A percentile compares a stretch with the other conserved stretches of the same genome.
These are phyloP conservation scores for Trypanosoma grayi DNA, from an alignment of 208 protist genomes.

Conservation along the genomic window DNA sequence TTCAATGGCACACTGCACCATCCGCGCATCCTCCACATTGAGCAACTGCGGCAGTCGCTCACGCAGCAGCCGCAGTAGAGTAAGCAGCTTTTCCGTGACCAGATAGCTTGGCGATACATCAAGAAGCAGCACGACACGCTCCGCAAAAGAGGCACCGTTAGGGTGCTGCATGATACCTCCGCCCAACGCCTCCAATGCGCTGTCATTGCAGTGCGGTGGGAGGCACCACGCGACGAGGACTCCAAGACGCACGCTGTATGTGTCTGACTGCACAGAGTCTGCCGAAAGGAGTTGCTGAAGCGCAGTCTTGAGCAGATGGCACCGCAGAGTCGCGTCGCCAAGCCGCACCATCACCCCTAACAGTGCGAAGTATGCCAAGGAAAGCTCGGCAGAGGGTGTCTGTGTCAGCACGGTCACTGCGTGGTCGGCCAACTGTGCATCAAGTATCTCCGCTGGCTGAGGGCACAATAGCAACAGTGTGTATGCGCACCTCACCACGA, in stretches of 20 bases:
- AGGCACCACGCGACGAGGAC: slow-evolving; percentile 18
- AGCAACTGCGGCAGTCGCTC: slow-evolving; percentile 8
- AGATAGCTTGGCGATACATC: slow-evolving; percentile 57
- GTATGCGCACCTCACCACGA: slow-evolving; percentile 44
- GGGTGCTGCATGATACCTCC: slow-evolving; percentile 1
- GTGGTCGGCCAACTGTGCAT: slow-evolving; percentile 19
- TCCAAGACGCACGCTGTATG: slow-evolving; percentile 19
- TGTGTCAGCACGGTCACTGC: slow-evolving; percentile 30
- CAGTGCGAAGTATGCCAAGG: slow-evolving; percentile 26
- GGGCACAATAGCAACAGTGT: slow-evolving; percentile 50
- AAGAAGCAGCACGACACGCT: slow-evolving; percentile 64
- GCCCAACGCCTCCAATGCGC: background rate
- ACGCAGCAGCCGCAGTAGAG: slow-evolving; percentile 4
- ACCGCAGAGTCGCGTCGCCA: slow-evolving; percentile 24
- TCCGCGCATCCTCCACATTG: slow-evolving; percentile 28
- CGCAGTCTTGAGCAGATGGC: slow-evolving; percentile 14
- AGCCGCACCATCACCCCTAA: slow-evolving; percentile 26
- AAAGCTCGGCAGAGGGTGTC: slow-evolving; percentile 34
- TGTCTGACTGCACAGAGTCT: slow-evolving; percentile 44
- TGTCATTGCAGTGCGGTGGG: background rate
- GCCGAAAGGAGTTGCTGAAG: slow-evolving; percentile 15
- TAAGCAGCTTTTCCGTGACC: slow-evolving; percentile 19
- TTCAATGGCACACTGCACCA: slow-evolving; percentile 38
- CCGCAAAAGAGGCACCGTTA: slow-evolving; percentile 28
- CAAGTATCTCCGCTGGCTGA: slow-evolving; percentile 16